phyloP scores from a whole-genome alignment of 2,329 filamentous ascomycete species.

The Aspergillus glaucus region DNA sequence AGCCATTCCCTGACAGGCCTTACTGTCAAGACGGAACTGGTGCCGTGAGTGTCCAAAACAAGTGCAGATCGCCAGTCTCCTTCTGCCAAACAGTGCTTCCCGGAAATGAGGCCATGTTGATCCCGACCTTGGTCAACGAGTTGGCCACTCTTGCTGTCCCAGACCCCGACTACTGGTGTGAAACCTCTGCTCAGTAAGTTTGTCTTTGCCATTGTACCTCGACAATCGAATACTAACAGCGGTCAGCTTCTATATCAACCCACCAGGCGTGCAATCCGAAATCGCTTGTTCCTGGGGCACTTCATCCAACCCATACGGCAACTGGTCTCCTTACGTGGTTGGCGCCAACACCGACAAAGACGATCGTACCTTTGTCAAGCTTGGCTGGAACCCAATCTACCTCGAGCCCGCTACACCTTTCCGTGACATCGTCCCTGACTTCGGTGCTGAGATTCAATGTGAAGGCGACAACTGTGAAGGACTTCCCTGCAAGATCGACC shows the following conservation, averaged over 20 bases:
- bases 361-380: conserved; percentile 66
- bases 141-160: conserved; percentile 63
- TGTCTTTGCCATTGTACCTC: not conserved
- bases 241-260: conserved; percentile 69
- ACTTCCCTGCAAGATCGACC: conserved; percentile 67
- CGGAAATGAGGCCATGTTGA: conserved; percentile 75
- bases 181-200: conserved; percentile 67
- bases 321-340: conserved; percentile 72
- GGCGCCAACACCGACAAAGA: conserved; percentile 63
- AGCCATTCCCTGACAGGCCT: conserved; percentile 61
- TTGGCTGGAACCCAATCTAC: conserved; percentile 74
- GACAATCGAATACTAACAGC: conserved; percentile 10
- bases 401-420: conserved; percentile 49
- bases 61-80: conserved; percentile 55
- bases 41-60: conserved; percentile 60
- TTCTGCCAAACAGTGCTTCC: conserved; percentile 76
- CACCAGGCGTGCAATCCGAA: conserved; percentile 55
- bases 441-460: conserved; percentile 66
- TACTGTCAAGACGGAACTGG: conserved; percentile 67
- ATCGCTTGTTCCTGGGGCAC: conserved; percentile 69
- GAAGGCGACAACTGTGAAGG: conserved; percentile 61
- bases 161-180: conserved; percentile 62
- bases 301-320: conserved; percentile 56
- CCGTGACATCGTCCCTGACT: conserved; percentile 54
- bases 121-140: conserved; percentile 62